Evolutionary conservation across 257 asterid species (phyloP).

Genomic region (Sherardia arvensis): DNA sequence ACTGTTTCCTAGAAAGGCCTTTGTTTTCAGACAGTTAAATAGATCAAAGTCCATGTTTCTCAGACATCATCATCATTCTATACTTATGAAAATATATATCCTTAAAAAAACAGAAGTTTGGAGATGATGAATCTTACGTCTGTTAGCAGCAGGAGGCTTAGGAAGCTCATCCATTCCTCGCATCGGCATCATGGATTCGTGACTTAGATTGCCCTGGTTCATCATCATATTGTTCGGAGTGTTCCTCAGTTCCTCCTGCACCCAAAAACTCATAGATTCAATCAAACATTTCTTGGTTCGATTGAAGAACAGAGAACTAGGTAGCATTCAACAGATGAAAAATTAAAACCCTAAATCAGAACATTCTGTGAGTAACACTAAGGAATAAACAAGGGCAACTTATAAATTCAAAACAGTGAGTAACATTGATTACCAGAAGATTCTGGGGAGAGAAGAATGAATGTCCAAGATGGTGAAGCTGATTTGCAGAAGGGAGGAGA

Average conservation of each 20-base stretch:
- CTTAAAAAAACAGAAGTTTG: not conserved
- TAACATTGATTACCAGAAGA: constrained; percentile 46
- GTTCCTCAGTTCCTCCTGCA: constrained; percentile 80
- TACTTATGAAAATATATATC: no score
- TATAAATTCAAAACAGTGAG: not conserved
- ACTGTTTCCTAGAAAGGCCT: constrained; percentile 35
- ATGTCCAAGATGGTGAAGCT: constrained; percentile 69
- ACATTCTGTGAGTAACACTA: no score
- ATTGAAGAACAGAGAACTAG: not conserved
- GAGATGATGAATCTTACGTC: constrained; percentile 48
- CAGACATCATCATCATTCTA: not conserved
- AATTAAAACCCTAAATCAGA: constrained; percentile 18
- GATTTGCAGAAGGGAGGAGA: constrained; percentile 70
- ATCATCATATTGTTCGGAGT: constrained; percentile 58
- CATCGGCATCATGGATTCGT: constrained; percentile 52
- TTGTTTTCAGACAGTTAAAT: constrained; percentile 17
- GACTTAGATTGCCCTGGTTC: constrained; percentile 55
- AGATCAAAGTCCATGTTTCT: not conserved
- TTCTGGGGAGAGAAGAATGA: constrained; percentile 87
- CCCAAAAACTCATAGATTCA: no score
- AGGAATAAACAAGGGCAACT: no score
- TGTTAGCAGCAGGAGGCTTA: constrained; percentile 78
- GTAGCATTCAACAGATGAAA: no score
- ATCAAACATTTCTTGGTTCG: not conserved
- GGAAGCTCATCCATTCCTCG: constrained; percentile 91